phyloP scores from a whole-genome alignment of 2,329 filamentous ascomycete genomes.

The Aureobasidium sp. region DNA sequence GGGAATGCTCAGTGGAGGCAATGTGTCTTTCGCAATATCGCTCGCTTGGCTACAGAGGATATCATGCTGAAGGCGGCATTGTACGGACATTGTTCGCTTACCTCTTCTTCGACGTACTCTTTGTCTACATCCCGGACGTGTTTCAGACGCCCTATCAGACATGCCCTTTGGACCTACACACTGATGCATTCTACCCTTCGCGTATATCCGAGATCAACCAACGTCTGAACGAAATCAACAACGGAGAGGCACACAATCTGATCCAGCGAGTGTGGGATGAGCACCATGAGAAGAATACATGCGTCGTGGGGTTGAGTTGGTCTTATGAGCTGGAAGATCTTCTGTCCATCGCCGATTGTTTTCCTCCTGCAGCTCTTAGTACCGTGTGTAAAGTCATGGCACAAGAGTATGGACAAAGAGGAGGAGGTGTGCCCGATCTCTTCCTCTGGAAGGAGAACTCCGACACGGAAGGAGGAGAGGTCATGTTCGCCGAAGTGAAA shows the following conservation, averaged over 20 bases:
- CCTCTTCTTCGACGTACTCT: conserved; percentile 88
- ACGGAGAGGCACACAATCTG: conserved; percentile 63
- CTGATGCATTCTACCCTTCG: conserved; percentile 81
- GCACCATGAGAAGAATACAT: conserved; percentile 64
- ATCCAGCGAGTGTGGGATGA: conserved; percentile 59
- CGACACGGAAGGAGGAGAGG: conserved; percentile 21
- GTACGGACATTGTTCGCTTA: conserved; percentile 76
- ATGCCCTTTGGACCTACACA: conserved; percentile 84
- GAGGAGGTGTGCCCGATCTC: conserved; percentile 83
- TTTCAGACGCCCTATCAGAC: conserved; percentile 96
- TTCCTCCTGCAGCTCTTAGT: conserved; percentile 70
- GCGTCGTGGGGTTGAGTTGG: conserved; percentile 90
- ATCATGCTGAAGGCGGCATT: conserved; percentile 86
- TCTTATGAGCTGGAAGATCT: conserved; percentile 73
- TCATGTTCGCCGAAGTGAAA: conserved; percentile 41
- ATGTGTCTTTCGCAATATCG: conserved; percentile 91
- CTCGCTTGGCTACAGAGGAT: conserved; percentile 81
- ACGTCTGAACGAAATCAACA: conserved; percentile 76
- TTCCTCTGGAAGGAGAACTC: conserved; percentile 65
- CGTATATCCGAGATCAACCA: conserved; percentile 85
- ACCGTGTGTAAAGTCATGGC: conserved; percentile 88
- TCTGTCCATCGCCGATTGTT: conserved; percentile 68
- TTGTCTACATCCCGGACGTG: conserved; percentile 88
- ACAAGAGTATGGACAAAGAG: conserved; percentile 83
- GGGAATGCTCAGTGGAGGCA: conserved; percentile 79